These are phyloP conservation scores for Myxozyma neotropica DNA, from an alignment of 805 yeast genomes.

Conservation along the genomic window DNA sequence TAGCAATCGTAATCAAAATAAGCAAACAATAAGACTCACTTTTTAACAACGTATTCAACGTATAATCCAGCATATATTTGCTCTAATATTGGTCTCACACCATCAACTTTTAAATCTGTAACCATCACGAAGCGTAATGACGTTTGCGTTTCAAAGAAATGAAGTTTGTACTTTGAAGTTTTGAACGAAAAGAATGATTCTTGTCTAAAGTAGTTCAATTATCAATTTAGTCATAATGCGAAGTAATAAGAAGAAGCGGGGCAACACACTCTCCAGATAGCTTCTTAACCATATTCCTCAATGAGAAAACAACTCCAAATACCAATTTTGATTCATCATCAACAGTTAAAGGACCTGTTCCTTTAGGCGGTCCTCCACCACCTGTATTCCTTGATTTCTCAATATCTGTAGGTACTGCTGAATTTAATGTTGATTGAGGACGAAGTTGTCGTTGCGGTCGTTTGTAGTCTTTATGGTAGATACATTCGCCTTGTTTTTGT, in stretches of 20 bases:
- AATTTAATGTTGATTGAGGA: neutral
- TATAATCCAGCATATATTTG: slow-evolving; percentile 63
- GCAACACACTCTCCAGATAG: slow-evolving; percentile 44
- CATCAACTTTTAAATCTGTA: slow-evolving; percentile 64
- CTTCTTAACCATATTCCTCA: slow-evolving; percentile 72
- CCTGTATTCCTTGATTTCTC: slow-evolving; percentile 42
- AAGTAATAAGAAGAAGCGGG: slow-evolving; percentile 7
- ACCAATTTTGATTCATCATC: slow-evolving; percentile 77
- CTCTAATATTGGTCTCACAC: slow-evolving; percentile 57
- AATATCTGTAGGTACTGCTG: neutral
- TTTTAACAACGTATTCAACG: slow-evolving; percentile 62
- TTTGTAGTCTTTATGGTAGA: slow-evolving; percentile 68
- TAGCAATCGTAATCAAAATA: neutral
- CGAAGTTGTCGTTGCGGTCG: slow-evolving; percentile 26
- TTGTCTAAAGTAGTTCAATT: slow-evolving; percentile 43
- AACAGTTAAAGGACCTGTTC: slow-evolving; percentile 37
- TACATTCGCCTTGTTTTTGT: slow-evolving; percentile 58
- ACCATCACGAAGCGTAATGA: slow-evolving; percentile 75
- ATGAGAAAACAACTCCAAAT: slow-evolving; percentile 81
- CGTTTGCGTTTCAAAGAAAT: slow-evolving; percentile 76
- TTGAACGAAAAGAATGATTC: slow-evolving; percentile 42
- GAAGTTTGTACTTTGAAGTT: slow-evolving; percentile 77
- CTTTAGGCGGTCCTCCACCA: slow-evolving; percentile 18
- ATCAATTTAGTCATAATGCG: neutral
- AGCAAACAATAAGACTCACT: slow-evolving; percentile 43